A percentile compares a stretch with the other conserved stretches of the same genome.
Conservation (phyloP, 2,329 filamentous ascomycete species). For the Fusarium albidum region DNA sequence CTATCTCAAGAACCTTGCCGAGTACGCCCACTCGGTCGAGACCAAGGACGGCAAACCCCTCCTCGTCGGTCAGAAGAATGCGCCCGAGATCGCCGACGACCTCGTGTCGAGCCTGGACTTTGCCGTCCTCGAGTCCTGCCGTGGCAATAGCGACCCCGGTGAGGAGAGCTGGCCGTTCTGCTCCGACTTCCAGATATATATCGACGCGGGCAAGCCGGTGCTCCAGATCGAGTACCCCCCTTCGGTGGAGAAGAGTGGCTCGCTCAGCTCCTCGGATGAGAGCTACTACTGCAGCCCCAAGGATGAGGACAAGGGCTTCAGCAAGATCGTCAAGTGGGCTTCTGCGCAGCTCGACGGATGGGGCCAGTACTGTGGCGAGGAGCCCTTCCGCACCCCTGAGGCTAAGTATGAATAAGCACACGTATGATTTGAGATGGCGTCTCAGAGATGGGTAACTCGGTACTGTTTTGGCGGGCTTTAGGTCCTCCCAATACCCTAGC, state of each 20-base stretch:
- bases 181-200: slow-evolving; percentile 41
- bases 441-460: not conserved
- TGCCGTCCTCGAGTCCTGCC: slow-evolving; percentile 48
- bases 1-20: slow-evolving; percentile 43
- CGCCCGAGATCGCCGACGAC: slow-evolving; percentile 37
- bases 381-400: slow-evolving; percentile 38
- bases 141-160: slow-evolving; percentile 32
- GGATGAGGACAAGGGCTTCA: slow-evolving; percentile 42
- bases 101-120: slow-evolving; percentile 43
- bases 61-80: slow-evolving; percentile 47
- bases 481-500: not conserved
- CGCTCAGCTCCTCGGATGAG: slow-evolving; percentile 37
- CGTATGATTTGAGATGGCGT: not conserved
- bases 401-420: slow-evolving; percentile 24
- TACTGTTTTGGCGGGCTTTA: not conserved
- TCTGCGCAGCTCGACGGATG: slow-evolving; percentile 44
- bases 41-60: slow-evolving; percentile 37
- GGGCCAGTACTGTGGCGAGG: slow-evolving; percentile 42
- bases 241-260: slow-evolving; percentile 36
- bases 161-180: slow-evolving; percentile 39
- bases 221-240: slow-evolving; percentile 47
- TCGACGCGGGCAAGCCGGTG: slow-evolving; percentile 43
- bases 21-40: slow-evolving; percentile 41
- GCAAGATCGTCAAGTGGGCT: slow-evolving; percentile 45
- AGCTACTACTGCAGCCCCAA: slow-evolving; percentile 38